Evolutionary conservation across 768 basidiomycete species (phyloP).

Genomic region (Boletus coccyginus): DNA sequence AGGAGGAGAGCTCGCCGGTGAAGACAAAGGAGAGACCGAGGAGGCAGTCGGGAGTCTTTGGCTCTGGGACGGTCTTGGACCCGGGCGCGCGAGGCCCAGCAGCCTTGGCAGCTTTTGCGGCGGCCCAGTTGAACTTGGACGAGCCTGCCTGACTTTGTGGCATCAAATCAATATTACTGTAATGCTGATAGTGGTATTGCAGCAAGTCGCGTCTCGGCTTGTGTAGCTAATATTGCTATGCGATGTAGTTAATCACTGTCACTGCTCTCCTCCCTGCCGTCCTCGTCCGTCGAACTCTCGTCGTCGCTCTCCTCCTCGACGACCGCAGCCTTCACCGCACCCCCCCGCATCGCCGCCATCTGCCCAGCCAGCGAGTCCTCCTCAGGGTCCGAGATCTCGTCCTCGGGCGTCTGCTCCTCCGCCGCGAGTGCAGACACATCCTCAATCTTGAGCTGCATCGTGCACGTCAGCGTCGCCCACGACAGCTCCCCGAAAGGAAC

Average conservation of each 20-base stretch:
- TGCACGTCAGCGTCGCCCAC: constrained; percentile 3
- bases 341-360: constrained; percentile 95
- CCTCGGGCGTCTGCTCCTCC: constrained; percentile 66
- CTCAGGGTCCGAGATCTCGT: constrained; percentile 97
- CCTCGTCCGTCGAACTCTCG: constrained; percentile 32
- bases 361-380: constrained; percentile 96
- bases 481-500: not conserved
- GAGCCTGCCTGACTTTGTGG: constrained; percentile 1
- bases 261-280: constrained; percentile 26
- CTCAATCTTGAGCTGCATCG: constrained; percentile 75
- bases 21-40: constrained; percentile 91
- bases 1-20: constrained; percentile 85
- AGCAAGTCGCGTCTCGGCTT: not conserved
- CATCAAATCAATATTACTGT: not conserved
- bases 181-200: not conserved
- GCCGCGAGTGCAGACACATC: constrained; percentile 55
- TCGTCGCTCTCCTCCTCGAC: constrained; percentile 38
- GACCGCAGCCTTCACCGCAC: constrained; percentile 55
- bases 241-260: constrained; percentile 23
- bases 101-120: constrained; percentile 56
- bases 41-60: constrained; percentile 79
- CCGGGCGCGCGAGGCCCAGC: constrained; percentile 59
- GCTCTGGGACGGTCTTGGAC: constrained; percentile 59
- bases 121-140: constrained; percentile 42
- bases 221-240: too few relatives aligned